A percentile compares a stretch with the other conserved stretches of the same genome.
These are phyloP conservation scores for Aspergillus udagawae DNA, from an alignment of 2,329 filamentous ascomycete species.

Conservation along the genomic window DNA sequence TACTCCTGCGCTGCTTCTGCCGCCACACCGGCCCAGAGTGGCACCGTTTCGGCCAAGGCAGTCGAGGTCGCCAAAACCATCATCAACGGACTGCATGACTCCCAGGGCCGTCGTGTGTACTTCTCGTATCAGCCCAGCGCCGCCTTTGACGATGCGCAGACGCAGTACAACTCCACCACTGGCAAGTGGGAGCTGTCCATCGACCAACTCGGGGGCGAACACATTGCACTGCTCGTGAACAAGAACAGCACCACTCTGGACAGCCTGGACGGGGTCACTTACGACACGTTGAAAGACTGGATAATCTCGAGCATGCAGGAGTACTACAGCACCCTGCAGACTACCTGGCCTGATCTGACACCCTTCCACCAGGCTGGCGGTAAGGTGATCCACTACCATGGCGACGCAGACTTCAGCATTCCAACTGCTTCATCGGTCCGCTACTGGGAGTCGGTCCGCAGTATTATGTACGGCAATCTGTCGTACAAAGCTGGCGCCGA, in stretches of 20 bases:
- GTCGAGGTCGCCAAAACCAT: not conserved
- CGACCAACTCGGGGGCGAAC: not conserved
- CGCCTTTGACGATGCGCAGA: not conserved
- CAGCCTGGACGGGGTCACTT: slow-evolving; percentile 41
- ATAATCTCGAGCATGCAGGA: slow-evolving; percentile 44
- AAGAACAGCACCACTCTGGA: slow-evolving; percentile 38
- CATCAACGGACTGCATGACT: not conserved
- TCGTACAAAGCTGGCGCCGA: slow-evolving; percentile 36
- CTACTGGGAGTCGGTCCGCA: slow-evolving; percentile 52
- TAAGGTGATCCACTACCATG: slow-evolving; percentile 55
- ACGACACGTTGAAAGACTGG: slow-evolving; percentile 52
- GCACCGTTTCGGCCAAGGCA: not conserved
- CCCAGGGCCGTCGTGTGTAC: not conserved
- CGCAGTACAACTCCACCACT: not conserved
- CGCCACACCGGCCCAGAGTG: not conserved
- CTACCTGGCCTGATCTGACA: slow-evolving; percentile 37
- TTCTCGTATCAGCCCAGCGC: not conserved
- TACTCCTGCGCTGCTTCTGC: slow-evolving; percentile 38
- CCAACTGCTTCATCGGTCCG: slow-evolving; percentile 51
- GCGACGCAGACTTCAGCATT: slow-evolving; percentile 50
- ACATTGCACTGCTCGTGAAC: not conserved
- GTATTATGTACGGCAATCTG: slow-evolving; percentile 43
- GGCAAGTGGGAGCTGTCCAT: not conserved
- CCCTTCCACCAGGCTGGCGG: slow-evolving; percentile 34
- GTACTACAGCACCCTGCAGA: slow-evolving; percentile 50